phyloP scores from a whole-genome alignment of 495 filamentous ascomycete species.

The Pyrenula aspistea region DNA sequence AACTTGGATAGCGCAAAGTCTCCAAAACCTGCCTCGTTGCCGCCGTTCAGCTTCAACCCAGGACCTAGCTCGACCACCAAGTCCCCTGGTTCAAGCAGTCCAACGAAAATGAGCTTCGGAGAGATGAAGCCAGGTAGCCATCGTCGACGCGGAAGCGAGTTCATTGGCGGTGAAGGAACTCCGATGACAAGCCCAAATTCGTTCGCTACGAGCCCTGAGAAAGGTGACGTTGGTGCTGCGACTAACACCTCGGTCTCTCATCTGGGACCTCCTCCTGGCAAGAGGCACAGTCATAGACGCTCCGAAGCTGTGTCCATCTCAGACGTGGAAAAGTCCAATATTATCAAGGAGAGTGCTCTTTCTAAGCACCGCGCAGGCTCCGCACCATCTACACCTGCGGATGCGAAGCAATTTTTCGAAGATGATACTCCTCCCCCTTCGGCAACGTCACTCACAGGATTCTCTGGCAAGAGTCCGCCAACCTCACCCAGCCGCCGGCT shows the following conservation, averaged over 20 bases:
- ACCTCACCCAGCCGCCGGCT: constrained; percentile 22
- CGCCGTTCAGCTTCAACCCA: constrained; percentile 25
- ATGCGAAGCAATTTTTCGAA: constrained; percentile 18
- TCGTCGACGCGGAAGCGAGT: constrained; percentile 63
- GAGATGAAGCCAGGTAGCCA: constrained; percentile 42
- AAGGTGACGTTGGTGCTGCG: constrained; percentile 41
- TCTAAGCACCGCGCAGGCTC: constrained; percentile 40
- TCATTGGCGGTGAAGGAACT: constrained; percentile 62
- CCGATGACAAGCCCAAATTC: constrained; percentile 39
- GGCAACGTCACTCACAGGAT: constrained; percentile 7
- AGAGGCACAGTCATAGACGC: constrained; percentile 69
- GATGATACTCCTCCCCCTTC: constrained; percentile 27
- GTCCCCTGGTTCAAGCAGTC: constrained; percentile 18
- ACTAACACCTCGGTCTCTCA: constrained; percentile 29
- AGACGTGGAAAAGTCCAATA: constrained; percentile 59
- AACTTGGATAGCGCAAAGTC: neutral
- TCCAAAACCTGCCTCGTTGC: constrained; percentile 9
- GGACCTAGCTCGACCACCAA: constrained; percentile 12
- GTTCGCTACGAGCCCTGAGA: constrained; percentile 52
- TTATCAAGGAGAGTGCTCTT: constrained; percentile 44
- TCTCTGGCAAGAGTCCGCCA: constrained; percentile 21
- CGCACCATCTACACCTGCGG: constrained; percentile 58
- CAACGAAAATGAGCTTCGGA: constrained; percentile 16
- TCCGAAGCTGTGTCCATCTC: constrained; percentile 70
- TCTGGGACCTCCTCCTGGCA: constrained; percentile 23